These are phyloP conservation scores for Begonia masoniana DNA, from an alignment of 306 rosid species.

Conservation along the genomic window DNA sequence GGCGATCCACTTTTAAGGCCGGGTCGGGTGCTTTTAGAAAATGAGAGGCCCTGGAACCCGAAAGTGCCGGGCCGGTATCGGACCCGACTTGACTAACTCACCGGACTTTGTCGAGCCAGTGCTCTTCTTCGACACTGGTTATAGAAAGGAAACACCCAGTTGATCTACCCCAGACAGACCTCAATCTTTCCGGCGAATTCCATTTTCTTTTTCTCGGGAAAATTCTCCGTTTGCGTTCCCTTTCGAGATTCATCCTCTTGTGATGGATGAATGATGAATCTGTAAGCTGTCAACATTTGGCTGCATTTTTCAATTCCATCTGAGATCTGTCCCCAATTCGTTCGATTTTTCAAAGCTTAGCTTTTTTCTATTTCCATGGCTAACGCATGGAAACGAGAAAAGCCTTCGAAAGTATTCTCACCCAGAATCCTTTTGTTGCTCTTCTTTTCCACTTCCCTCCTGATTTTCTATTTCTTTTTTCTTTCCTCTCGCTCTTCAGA, in stretches of 20 bases:
- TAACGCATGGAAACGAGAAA: slow-evolving; percentile 83
- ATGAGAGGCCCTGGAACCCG: too few species aligned
- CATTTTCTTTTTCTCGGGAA: not conserved
- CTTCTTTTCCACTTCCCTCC: slow-evolving; percentile 22
- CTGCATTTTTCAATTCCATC: not conserved
- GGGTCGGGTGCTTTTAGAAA: too few species aligned
- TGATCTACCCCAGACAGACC: too few species aligned
- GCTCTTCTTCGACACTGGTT: too few species aligned
- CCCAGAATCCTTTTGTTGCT: slow-evolving; percentile 33
- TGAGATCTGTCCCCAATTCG: slow-evolving; percentile 1
- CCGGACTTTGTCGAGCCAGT: too few species aligned
- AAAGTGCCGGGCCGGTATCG: too few species aligned
- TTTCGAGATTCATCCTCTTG: not conserved
- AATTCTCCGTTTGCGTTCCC: not conserved
- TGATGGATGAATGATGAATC: not conserved
- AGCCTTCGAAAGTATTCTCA: slow-evolving; percentile 33
- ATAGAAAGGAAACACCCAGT: too few species aligned
- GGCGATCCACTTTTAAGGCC: too few species aligned
- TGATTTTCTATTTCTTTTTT: slow-evolving; percentile 33
- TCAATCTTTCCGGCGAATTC: not conserved
- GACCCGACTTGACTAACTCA: too few species aligned
- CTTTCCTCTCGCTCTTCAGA: slow-evolving; percentile 18
- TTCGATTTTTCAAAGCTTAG: not conserved
- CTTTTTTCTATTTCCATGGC: slow-evolving; percentile 42
- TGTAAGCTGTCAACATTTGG: not conserved